Percentiles rank a stretch among this genome's conserved stretches.
phyloP scores from a whole-genome alignment of 208 protist species.

The Trypanosoma conorhini region DNA sequence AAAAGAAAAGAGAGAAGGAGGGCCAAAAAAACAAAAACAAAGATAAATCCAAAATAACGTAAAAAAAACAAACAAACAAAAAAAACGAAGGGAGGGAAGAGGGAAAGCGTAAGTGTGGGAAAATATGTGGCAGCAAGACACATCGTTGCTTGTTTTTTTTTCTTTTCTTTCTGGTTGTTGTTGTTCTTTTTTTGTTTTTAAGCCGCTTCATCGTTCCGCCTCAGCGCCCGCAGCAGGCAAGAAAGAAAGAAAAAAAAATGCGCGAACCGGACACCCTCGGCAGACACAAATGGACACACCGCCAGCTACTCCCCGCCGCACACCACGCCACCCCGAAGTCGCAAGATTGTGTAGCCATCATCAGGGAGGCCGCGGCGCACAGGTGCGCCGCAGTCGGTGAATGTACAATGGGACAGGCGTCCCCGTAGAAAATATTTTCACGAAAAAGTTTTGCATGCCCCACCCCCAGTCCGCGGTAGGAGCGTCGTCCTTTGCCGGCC shows the following conservation, averaged over 20 bases:
- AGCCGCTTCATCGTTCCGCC: too few relatives aligned
- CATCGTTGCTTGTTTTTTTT: too few relatives aligned
- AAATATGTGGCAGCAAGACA: too few relatives aligned
- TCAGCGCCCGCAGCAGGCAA: background rate
- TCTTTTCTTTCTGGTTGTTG: too few relatives aligned
- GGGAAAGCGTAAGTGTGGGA: too few relatives aligned
- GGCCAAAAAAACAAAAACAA: background rate
- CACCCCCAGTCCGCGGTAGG: slow-evolving; percentile 77
- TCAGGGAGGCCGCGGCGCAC: slow-evolving; percentile 21
- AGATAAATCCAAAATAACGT: too few relatives aligned
- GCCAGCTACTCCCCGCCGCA: background rate
- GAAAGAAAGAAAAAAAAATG: background rate
- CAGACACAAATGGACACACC: background rate
- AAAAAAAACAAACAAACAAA: too few relatives aligned
- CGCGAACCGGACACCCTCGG: background rate
- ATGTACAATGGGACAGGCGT: slow-evolving; percentile 65
- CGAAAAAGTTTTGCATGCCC: slow-evolving; percentile 54
- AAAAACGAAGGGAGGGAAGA: too few relatives aligned
- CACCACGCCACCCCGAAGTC: background rate
- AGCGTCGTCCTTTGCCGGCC: background rate
- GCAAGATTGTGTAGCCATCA: background rate
- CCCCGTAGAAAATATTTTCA: slow-evolving; percentile 78
- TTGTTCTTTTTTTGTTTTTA: too few relatives aligned
- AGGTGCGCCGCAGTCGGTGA: slow-evolving; percentile 47
- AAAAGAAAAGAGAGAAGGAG: background rate